These are phyloP conservation scores for Verticillium nubilum DNA, from an alignment of 2,329 filamentous ascomycete genomes.

Conservation along the genomic window DNA sequence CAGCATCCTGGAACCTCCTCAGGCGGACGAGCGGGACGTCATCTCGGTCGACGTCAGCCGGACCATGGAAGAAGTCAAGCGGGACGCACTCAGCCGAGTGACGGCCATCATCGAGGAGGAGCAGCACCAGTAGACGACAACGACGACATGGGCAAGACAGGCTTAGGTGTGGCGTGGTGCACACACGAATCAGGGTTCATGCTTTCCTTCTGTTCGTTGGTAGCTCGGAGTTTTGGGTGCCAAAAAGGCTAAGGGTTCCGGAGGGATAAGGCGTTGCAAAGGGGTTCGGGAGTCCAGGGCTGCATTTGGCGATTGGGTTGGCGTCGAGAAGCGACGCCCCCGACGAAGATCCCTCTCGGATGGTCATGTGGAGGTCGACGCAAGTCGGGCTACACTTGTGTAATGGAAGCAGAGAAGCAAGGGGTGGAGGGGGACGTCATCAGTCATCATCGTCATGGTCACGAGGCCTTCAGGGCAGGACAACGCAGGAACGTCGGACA, in stretches of 20 bases:
- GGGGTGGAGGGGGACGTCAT: neutral
- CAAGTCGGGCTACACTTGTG: neutral
- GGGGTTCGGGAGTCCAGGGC: neutral
- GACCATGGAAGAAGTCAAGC: conserved; percentile 53
- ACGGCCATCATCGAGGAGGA: conserved; percentile 42
- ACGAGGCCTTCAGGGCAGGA: neutral
- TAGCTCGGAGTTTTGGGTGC: neutral
- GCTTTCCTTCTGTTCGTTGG: neutral
- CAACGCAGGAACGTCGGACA: neutral
- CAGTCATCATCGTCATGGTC: neutral
- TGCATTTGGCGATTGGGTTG: neutral
- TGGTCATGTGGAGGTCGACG: neutral
- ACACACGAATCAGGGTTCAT: neutral
- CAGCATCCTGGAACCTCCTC: conserved; percentile 77
- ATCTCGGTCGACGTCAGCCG: conserved; percentile 64
- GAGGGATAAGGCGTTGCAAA: neutral
- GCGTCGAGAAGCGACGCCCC: neutral
- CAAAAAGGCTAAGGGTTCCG: neutral
- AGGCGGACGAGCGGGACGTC: conserved; percentile 64
- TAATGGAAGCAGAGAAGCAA: neutral
- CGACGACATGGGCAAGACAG: neutral
- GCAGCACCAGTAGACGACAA: neutral
- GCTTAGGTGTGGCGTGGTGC: neutral
- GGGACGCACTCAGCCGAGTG: conserved; percentile 52
- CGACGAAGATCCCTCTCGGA: neutral